Conservation (phyloP, 441 rosid genomes). For the Corymbia calophylla region DNA sequence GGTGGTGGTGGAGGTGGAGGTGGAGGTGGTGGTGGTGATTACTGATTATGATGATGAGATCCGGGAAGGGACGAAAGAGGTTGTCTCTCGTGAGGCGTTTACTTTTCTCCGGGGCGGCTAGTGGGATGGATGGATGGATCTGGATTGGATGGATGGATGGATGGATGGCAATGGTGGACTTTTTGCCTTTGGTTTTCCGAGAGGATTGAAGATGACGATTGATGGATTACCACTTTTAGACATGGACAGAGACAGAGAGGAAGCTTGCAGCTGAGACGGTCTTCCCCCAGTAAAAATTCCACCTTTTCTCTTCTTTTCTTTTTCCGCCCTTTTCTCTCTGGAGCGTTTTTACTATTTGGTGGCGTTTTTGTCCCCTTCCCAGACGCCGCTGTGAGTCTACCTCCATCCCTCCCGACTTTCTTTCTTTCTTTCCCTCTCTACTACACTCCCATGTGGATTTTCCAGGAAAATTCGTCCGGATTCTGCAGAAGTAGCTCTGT, state of each 20-base stretch:
- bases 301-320: not conserved
- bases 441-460: not conserved
- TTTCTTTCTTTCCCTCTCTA: fast-evolving
- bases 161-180: not conserved
- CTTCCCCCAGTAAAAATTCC: not conserved
- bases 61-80: not conserved
- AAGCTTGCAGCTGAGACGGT: not conserved
- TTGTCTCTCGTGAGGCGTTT: not conserved
- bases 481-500: not conserved
- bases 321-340: not conserved
- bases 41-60: not conserved
- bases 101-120: not conserved
- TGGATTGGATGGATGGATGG: not conserved
- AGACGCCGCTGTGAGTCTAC: not conserved
- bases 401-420: not conserved
- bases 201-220: not conserved
- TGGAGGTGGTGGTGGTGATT: not conserved
- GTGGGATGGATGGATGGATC: not conserved
- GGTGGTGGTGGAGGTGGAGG: not conserved
- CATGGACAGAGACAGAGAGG: not conserved
- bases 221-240: not conserved
- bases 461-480: not conserved
- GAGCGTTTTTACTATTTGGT: not conserved
- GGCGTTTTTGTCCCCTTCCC: not conserved
- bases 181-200: not conserved